A percentile compares a stretch with the other conserved stretches of the same genome.
Conservation (phyloP, 345 rosid species). For the Cardamine resedifolia region DNA sequence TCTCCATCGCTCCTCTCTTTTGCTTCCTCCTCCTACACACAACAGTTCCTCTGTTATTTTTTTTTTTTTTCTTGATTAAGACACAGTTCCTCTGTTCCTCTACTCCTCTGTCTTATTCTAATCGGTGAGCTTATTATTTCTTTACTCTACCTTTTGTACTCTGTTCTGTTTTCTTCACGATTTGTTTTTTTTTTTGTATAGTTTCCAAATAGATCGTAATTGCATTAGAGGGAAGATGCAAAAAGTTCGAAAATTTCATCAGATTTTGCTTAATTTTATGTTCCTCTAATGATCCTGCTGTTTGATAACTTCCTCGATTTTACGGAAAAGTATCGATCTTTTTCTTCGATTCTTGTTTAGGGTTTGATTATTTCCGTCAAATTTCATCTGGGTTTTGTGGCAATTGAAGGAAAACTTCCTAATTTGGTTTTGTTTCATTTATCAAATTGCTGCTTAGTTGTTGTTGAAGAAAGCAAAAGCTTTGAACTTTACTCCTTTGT, state of each 20-base stretch:
- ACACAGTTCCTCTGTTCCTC: constrained; percentile 5
- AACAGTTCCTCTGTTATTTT: constrained; percentile 6
- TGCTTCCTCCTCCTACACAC: neutral
- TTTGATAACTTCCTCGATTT: constrained; percentile 5
- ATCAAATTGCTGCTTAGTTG: neutral
- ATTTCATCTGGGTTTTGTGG: constrained; percentile 20
- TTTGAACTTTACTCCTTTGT: constrained; percentile 3
- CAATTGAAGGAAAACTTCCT: constrained; percentile 15
- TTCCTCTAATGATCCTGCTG: neutral
- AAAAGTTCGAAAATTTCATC: neutral
- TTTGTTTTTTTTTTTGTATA: neutral
- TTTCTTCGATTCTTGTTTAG: constrained; percentile 6
- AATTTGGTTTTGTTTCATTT: neutral
- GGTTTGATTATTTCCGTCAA: constrained; percentile 1
- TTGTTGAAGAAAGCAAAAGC: constrained; percentile 2
- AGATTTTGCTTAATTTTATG: neutral
- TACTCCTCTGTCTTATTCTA: constrained; percentile 3
- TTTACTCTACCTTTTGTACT: neutral
- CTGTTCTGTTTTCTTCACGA: neutral
- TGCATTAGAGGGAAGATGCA: neutral
- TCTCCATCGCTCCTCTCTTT: constrained; percentile 5
- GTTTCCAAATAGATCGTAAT: neutral
- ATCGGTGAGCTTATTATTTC: constrained; percentile 22
- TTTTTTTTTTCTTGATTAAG: neutral
- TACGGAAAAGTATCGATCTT: constrained; percentile 8